phyloP scores from a whole-genome alignment of 148 eudicot species.

The Dysphania ambrosioides region DNA sequence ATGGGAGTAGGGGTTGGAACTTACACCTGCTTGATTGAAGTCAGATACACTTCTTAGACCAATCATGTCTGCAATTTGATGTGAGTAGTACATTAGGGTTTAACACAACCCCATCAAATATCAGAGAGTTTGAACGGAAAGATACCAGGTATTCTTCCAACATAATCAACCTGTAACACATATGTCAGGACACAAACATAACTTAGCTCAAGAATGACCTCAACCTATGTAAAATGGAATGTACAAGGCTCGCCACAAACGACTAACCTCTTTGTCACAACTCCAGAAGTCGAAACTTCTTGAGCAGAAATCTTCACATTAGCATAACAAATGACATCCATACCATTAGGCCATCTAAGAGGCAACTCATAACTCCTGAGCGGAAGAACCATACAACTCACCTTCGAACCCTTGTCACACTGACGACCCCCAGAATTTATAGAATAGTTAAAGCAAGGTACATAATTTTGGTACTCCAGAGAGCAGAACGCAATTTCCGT shows the following conservation, averaged over 20 bases:
- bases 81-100: slow-evolving; percentile 92
- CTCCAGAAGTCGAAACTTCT: slow-evolving; percentile 87
- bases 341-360: slow-evolving; percentile 87
- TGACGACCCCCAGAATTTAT: too few relatives aligned
- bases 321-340: slow-evolving; percentile 87
- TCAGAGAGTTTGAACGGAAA: slow-evolving; percentile 64
- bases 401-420: too few relatives aligned
- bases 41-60: slow-evolving; percentile 76
- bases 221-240: neutral
- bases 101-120: slow-evolving; percentile 80
- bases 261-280: slow-evolving; percentile 86
- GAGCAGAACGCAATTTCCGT: too few relatives aligned
- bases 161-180: slow-evolving; percentile 78
- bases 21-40: slow-evolving; percentile 83
- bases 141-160: slow-evolving; percentile 92
- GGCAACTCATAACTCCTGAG: slow-evolving; percentile 74
- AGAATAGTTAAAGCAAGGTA: too few relatives aligned
- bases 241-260: neutral
- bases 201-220: neutral
- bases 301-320: slow-evolving; percentile 93
- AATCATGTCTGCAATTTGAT: slow-evolving; percentile 96
- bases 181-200: neutral
- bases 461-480: too few relatives aligned
- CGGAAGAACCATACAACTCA: slow-evolving; percentile 71
- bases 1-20: slow-evolving; percentile 15